A percentile compares a stretch with the other conserved stretches of the same genome.
phyloP scores from a whole-genome alignment of 2,329 filamentous ascomycete species.

The Arthrobotrys conoides region DNA sequence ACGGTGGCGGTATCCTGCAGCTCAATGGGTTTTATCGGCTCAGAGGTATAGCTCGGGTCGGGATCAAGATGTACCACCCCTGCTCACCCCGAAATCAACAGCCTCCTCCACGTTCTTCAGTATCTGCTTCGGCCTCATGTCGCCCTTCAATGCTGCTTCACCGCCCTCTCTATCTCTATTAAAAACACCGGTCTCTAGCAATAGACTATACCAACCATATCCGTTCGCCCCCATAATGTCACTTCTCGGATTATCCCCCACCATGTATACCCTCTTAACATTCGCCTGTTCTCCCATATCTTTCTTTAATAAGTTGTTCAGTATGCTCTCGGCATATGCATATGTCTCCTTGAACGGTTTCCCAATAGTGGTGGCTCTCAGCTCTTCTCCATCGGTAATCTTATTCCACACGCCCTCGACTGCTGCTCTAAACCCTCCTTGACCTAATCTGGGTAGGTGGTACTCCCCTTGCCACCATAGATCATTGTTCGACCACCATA shows the following conservation, averaged over 20 bases:
- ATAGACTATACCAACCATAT: conserved; percentile 82
- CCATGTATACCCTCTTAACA: conserved; percentile 89
- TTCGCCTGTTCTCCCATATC: conserved; percentile 66
- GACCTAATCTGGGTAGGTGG: conserved; percentile 87
- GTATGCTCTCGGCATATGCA: conserved; percentile 82
- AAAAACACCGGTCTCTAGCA: conserved; percentile 87
- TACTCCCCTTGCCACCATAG: conserved; percentile 89
- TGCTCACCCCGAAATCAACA: conserved; percentile 80
- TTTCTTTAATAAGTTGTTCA: conserved; percentile 69
- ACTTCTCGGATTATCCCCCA: conserved; percentile 89
- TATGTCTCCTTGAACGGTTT: conserved; percentile 87
- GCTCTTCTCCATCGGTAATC: conserved; percentile 69
- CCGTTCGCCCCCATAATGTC: conserved; percentile 90
- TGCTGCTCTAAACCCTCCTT: conserved; percentile 89
- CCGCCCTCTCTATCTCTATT: conserved; percentile 55
- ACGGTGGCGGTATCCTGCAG: not conserved
- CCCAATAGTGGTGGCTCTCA: conserved; percentile 80
- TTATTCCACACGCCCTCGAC: conserved; percentile 83
- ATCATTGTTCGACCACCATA: conserved; percentile 93
- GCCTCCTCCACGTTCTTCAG: conserved; percentile 82
- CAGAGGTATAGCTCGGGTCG: not conserved
- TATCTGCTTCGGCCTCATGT: conserved; percentile 75
- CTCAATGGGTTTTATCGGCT: not conserved
- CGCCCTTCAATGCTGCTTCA: conserved; percentile 65
- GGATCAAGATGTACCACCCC: conserved; percentile 67